phyloP scores from a whole-genome alignment of 2,329 filamentous ascomycete genomes.

The Aspergillus puulaauensis region DNA sequence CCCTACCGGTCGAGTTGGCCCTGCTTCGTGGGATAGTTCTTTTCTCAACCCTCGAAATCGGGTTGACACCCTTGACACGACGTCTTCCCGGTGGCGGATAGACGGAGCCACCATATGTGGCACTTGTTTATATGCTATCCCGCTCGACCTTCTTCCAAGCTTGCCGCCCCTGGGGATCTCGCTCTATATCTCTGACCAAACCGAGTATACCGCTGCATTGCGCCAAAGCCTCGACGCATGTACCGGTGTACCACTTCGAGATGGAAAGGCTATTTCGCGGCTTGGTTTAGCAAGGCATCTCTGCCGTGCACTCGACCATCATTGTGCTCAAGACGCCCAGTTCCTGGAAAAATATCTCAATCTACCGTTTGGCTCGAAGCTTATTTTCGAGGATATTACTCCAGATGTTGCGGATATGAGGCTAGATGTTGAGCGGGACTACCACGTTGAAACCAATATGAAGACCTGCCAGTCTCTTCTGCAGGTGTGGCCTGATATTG shows the following conservation, averaged over 20 bases:
- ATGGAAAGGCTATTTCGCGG: conserved; percentile 3
- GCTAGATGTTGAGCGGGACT: conserved; percentile 3
- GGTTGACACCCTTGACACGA: conserved; percentile 2
- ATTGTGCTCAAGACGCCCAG: conserved; percentile 1
- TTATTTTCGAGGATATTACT: conserved; percentile 8
- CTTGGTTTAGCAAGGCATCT: conserved; percentile 8
- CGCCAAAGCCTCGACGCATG: conserved; percentile 4
- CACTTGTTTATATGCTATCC: conserved; percentile 5
- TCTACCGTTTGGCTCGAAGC: conserved; percentile 6
- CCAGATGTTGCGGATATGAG: not conserved
- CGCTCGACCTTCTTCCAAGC: conserved; percentile 3
- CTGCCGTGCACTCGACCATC: conserved; percentile 4
- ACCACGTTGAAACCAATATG: conserved; percentile 2
- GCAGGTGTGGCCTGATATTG: conserved; percentile 4
- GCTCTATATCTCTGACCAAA: conserved; percentile 6
- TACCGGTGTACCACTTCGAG: conserved; percentile 3
- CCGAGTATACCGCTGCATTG: conserved; percentile 3
- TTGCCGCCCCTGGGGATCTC: conserved; percentile 5
- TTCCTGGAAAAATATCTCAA: conserved; percentile 4
- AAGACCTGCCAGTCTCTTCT: conserved; percentile 1
- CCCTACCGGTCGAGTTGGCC: conserved; percentile 4
- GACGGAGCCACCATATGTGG: conserved; percentile 9
- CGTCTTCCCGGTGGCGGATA: conserved; percentile 7
- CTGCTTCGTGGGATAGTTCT: conserved; percentile 6
- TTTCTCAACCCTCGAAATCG: conserved; percentile 7